Conservation (phyloP, 2,329 filamentous ascomycete species). For the Talaromyces sp. region DNA sequence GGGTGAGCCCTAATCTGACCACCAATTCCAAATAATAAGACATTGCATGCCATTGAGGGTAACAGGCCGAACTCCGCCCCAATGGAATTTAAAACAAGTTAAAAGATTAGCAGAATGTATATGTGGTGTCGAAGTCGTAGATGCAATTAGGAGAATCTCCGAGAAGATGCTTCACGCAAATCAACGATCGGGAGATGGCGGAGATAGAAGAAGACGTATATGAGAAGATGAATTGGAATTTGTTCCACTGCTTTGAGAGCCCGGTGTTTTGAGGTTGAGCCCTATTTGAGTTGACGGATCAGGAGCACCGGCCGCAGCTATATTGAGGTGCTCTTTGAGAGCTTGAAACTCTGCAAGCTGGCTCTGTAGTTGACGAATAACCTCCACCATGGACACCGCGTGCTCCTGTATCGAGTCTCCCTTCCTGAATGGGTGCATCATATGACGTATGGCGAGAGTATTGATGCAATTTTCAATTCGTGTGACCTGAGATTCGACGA, state of each 20-base stretch:
- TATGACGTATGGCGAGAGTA: conserved; percentile 72
- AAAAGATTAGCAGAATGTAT: neutral
- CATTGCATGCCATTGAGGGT: neutral
- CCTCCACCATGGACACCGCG: conserved; percentile 70
- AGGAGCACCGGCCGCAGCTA: conserved; percentile 2
- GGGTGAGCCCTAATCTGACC: neutral
- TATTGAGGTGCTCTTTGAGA: conserved; percentile 38
- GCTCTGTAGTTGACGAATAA: conserved; percentile 47
- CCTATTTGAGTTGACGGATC: conserved; percentile 10
- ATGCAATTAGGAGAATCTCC: neutral
- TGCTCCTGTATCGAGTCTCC: conserved; percentile 66
- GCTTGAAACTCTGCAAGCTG: conserved; percentile 41
- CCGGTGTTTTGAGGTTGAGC: conserved; percentile 5
- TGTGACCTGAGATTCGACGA: conserved; percentile 92
- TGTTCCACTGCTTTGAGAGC: conserved; percentile 4
- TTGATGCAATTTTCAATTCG: conserved; percentile 74
- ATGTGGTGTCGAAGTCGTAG: neutral
- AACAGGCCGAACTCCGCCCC: conserved; percentile 3
- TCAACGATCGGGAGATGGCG: conserved; percentile 12
- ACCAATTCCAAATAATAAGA: neutral
- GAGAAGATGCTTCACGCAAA: conserved; percentile 26
- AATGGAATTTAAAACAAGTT: neutral
- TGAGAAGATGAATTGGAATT: conserved; percentile 12
- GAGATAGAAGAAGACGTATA: conserved; percentile 2
- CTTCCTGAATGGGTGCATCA: conserved; percentile 64